phyloP scores from a whole-genome alignment of 305 asterid genomes.

The Solanum hybrid region DNA sequence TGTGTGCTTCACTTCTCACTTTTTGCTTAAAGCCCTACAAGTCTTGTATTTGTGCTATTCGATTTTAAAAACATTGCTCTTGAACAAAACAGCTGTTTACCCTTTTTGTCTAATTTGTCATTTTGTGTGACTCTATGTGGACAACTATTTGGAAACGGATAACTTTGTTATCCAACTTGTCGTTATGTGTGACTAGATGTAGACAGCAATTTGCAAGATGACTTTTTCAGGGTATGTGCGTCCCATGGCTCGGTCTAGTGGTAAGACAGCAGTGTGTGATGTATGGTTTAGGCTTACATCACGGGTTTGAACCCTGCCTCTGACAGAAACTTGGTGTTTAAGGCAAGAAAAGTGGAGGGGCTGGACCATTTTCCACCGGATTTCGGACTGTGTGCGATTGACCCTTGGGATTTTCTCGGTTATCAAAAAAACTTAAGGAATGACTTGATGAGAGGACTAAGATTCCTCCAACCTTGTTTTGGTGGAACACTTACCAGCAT shows the following conservation, averaged over 20 bases:
- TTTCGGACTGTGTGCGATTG: background rate
- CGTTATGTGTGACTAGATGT: background rate
- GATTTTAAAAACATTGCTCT: background rate
- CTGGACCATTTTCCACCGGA: background rate
- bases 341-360: background rate
- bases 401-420: background rate
- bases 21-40: background rate
- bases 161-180: background rate
- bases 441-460: background rate
- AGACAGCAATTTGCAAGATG: background rate
- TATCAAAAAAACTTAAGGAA: background rate
- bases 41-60: background rate
- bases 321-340: background rate
- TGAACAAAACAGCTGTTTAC: background rate
- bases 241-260: background rate
- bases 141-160: background rate
- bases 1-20: background rate
- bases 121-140: background rate
- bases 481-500: background rate
- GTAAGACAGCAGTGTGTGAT: background rate
- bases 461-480: background rate
- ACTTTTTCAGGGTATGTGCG: background rate
- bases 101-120: background rate
- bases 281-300: background rate
- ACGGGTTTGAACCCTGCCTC: background rate